Conservation (phyloP, 768 basidiomycete species). For the Lentinula sp. region DNA sequence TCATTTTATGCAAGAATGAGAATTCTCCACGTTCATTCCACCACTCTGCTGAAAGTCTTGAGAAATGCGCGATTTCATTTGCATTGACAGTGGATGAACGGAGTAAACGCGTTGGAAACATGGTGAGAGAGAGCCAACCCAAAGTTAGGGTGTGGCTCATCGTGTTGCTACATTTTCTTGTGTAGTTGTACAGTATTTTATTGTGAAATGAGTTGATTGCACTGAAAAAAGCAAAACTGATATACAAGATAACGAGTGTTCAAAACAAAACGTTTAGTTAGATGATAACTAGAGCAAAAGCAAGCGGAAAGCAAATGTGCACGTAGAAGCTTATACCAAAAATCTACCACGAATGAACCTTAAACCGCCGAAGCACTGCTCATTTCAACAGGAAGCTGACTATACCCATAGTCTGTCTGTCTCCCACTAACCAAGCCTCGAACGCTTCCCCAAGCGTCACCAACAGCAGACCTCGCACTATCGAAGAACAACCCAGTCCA, state of each 20-base stretch:
- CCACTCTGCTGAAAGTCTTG: slow-evolving; percentile 85
- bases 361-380: slow-evolving; percentile 13
- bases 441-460: slow-evolving; percentile 34
- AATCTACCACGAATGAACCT: background rate
- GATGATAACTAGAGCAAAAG: background rate
- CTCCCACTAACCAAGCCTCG: slow-evolving; percentile 33
- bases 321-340: background rate
- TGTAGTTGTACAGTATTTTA: background rate
- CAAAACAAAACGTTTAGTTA: background rate
- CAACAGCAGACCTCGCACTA: slow-evolving; percentile 32
- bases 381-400: slow-evolving; percentile 70
- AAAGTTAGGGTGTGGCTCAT: background rate
- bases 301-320: background rate
- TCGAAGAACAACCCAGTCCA: slow-evolving; percentile 45
- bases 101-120: slow-evolving; percentile 3
- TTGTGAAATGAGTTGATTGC: background rate
- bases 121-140: background rate
- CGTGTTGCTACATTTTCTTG: too few relatives aligned
- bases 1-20: slow-evolving; percentile 86
- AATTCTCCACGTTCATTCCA: slow-evolving; percentile 96
- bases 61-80: slow-evolving; percentile 85
- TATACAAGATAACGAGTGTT: background rate
- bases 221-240: background rate
- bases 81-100: slow-evolving; percentile 54
- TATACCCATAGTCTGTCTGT: slow-evolving; percentile 48